phyloP scores from a whole-genome alignment of 2,329 filamentous ascomycete genomes.

The Fusarium pilosicola region DNA sequence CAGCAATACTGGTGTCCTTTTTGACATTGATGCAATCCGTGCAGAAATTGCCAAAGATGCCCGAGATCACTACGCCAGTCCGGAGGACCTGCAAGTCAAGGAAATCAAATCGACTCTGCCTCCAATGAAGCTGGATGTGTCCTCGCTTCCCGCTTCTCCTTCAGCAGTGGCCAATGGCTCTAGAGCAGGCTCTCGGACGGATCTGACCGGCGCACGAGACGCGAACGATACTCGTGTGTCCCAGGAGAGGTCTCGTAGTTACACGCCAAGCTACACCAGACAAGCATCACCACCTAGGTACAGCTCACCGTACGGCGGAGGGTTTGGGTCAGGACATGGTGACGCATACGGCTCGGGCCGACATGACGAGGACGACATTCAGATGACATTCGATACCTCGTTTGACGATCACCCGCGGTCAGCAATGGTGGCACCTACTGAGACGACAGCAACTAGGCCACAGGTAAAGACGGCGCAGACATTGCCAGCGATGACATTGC shows the following conservation, averaged over 20 bases:
- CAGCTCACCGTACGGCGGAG: conserved; percentile 35
- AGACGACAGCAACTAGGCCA: conserved; percentile 42
- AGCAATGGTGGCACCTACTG: conserved; percentile 44
- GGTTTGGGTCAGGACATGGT: conserved; percentile 24
- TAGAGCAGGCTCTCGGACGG: conserved; percentile 29
- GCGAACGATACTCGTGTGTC: conserved; percentile 40
- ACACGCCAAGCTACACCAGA: conserved; percentile 38
- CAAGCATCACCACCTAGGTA: conserved; percentile 29
- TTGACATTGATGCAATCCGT: conserved; percentile 94
- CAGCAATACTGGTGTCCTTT: conserved; percentile 76
- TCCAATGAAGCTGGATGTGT: conserved; percentile 82
- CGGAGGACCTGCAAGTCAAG: conserved; percentile 68
- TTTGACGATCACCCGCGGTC: conserved; percentile 55
- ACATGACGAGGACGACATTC: conserved; percentile 61
- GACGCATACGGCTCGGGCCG: conserved; percentile 43
- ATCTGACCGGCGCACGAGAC: conserved; percentile 28
- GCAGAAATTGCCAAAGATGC: conserved; percentile 80
- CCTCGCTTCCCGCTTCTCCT: conserved; percentile 45
- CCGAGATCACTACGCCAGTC: conserved; percentile 60
- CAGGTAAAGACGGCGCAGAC: conserved; percentile 56
- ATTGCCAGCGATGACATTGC: conserved; percentile 60
- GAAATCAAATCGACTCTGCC: conserved; percentile 90
- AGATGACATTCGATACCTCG: conserved; percentile 78
- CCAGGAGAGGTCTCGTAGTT: conserved; percentile 37
- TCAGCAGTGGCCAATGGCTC: conserved; percentile 34